A percentile compares a stretch with the other conserved stretches of the same genome.
Conservation (phyloP, 2,329 filamentous ascomycete genomes). For the Dothideomycetes sp. region DNA sequence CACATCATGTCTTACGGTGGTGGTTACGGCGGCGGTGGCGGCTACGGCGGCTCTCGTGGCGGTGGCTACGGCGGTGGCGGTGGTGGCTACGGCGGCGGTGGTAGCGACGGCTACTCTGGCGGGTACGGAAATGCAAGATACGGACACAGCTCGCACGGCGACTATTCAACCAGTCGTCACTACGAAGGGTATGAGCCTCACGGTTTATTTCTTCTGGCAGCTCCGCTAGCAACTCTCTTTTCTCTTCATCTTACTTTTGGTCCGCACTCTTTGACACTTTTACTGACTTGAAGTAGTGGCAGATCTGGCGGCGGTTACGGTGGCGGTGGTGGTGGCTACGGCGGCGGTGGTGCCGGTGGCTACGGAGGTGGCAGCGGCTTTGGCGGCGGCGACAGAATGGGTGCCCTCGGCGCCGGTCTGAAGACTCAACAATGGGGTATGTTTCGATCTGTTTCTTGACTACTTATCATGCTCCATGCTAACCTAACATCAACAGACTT, state of each 20-base stretch:
- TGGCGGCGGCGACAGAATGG: slow-evolving; percentile 90
- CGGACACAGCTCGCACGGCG: slow-evolving; percentile 33
- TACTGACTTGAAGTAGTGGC: slow-evolving; percentile 6
- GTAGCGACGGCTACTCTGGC: slow-evolving; percentile 28
- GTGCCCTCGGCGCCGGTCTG: slow-evolving; percentile 74
- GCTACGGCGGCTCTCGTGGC: slow-evolving; percentile 37
- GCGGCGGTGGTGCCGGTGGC: slow-evolving; percentile 27
- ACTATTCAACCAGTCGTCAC: slow-evolving; percentile 13
- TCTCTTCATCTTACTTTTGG: neutral
- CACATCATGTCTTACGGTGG: slow-evolving; percentile 62
- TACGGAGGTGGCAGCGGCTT: slow-evolving; percentile 43
- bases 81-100: slow-evolving; percentile 18
- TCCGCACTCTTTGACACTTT: neutral
- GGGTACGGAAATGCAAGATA: slow-evolving; percentile 22
- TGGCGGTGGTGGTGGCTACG: slow-evolving; percentile 22
- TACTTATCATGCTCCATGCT: slow-evolving; percentile 18
- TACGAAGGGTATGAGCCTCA: slow-evolving; percentile 10
- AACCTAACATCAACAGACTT: slow-evolving; percentile 57
- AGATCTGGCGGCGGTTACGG: slow-evolving; percentile 14
- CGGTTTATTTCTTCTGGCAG: slow-evolving; percentile 2
- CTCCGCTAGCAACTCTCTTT: neutral
- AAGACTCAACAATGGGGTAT: slow-evolving; percentile 84
- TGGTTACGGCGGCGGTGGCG: slow-evolving; percentile 35
- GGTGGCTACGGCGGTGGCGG: slow-evolving; percentile 25
- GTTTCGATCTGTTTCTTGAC: slow-evolving; percentile 28